phyloP scores from a whole-genome alignment of 768 basidiomycete species.

The Rhodotorula graminis region DNA sequence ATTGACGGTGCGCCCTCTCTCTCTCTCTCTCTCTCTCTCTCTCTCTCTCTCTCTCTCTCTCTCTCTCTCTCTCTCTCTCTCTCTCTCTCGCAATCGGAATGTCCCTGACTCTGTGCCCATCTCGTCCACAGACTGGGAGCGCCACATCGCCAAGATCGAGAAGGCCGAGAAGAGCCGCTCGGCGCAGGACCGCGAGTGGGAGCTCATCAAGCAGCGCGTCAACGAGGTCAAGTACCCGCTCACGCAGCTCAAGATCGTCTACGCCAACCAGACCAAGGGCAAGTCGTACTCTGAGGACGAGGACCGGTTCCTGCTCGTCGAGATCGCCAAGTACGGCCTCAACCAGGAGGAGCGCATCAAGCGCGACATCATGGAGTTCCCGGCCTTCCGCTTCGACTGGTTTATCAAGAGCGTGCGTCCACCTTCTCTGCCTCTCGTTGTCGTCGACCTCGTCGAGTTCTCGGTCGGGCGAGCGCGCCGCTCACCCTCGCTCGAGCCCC shows the following conservation, averaged over 20 bases:
- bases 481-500: slow-evolving; percentile 50
- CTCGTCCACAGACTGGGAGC: slow-evolving; percentile 60
- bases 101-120: neutral
- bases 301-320: slow-evolving; percentile 86
- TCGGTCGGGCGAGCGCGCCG: no score
- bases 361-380: slow-evolving; percentile 92
- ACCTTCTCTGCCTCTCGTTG: slow-evolving; percentile 50
- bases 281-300: slow-evolving; percentile 97
- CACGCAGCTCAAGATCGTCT: slow-evolving; percentile 93
- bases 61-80: neutral
- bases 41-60: neutral
- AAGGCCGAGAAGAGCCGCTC: slow-evolving; percentile 65
- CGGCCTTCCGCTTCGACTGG: slow-evolving; percentile 96
- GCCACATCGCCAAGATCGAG: slow-evolving; percentile 74
- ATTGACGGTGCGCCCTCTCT: slow-evolving; percentile 58
- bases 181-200: slow-evolving; percentile 48
- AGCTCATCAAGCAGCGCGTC: slow-evolving; percentile 76
- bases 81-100: neutral
- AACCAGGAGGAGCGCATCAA: slow-evolving; percentile 80
- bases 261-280: slow-evolving; percentile 76
- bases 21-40: neutral
- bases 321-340: slow-evolving; percentile 85
- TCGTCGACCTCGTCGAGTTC: no score
- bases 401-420: slow-evolving; percentile 53
- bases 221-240: slow-evolving; percentile 78